Conservation (phyloP, 495 filamentous ascomycete genomes). For the Neurospora discreta region DNA sequence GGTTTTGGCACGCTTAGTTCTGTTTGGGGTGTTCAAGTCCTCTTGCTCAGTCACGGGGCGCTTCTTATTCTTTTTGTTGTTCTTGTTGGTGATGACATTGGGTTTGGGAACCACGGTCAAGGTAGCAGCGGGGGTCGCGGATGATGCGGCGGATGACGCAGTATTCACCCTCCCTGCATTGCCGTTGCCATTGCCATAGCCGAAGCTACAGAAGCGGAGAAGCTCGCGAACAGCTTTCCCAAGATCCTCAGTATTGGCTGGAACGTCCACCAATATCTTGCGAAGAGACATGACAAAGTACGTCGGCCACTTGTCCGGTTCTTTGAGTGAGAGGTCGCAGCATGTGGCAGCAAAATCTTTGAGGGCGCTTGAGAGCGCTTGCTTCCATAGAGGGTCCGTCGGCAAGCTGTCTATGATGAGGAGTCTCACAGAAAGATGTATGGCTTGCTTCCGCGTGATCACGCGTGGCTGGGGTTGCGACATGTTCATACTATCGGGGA, state of each 20-base stretch:
- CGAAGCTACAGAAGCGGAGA: too few relatives aligned
- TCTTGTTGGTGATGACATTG: too few relatives aligned
- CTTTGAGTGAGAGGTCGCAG: background rate
- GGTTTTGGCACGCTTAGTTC: background rate
- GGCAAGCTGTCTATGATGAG: background rate
- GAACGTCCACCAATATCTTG: background rate
- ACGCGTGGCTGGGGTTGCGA: background rate
- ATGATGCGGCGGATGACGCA: background rate
- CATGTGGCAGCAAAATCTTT: background rate
- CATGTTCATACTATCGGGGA: too few relatives aligned
- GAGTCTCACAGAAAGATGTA: background rate
- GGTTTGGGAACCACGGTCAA: too few relatives aligned
- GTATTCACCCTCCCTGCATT: background rate
- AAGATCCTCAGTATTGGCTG: background rate
- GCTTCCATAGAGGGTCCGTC: background rate
- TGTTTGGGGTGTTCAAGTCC: background rate
- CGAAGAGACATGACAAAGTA: background rate
- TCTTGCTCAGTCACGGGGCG: background rate
- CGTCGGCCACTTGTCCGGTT: too few relatives aligned
- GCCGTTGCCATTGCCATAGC: background rate
- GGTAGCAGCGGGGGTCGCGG: too few relatives aligned
- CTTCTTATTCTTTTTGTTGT: background rate
- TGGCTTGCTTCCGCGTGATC: background rate
- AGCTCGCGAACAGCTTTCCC: background rate
- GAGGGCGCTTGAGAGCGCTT: background rate